phyloP scores from a whole-genome alignment of 2,329 filamentous ascomycete genomes.

The Aspergillus terreus region DNA sequence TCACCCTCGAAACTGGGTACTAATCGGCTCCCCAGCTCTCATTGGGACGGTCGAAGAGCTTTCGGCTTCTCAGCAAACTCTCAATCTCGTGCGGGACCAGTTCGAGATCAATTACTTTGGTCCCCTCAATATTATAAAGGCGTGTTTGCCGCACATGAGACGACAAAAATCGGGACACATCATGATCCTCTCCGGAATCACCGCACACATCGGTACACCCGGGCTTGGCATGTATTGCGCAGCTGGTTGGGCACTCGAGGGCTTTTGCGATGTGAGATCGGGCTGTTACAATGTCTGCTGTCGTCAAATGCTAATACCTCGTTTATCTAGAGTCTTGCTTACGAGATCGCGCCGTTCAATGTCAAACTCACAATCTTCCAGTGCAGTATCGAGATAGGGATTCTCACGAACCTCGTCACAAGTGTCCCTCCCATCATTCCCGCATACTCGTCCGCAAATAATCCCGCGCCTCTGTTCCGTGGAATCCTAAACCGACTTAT shows the following conservation, averaged over 20 bases:
- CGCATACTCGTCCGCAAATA: conserved; percentile 64
- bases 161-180: conserved; percentile 82
- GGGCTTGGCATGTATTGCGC: conserved; percentile 89
- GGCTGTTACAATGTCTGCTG: not conserved
- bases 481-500: conserved; percentile 79
- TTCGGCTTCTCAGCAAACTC: conserved; percentile 66
- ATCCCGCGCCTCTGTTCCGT: conserved; percentile 74
- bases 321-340: conserved; percentile 64
- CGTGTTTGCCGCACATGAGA: conserved; percentile 74
- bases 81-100: conserved; percentile 79
- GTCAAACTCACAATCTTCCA: conserved; percentile 95
- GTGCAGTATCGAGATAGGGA: conserved; percentile 86
- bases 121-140: conserved; percentile 93
- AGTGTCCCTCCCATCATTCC: conserved; percentile 73
- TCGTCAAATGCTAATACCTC: conserved; percentile 5
- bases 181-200: conserved; percentile 83
- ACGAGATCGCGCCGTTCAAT: conserved; percentile 95
- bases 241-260: conserved; percentile 90
- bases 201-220: conserved; percentile 87
- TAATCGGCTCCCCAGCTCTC: conserved; percentile 55
- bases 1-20: not conserved
- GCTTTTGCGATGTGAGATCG: conserved; percentile 73
- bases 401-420: conserved; percentile 80
- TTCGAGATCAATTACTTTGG: conserved; percentile 96
- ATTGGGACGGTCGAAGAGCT: conserved; percentile 91